phyloP scores from a whole-genome alignment of 2,329 filamentous ascomycete genomes.

The Colletotrichum aenigma region DNA sequence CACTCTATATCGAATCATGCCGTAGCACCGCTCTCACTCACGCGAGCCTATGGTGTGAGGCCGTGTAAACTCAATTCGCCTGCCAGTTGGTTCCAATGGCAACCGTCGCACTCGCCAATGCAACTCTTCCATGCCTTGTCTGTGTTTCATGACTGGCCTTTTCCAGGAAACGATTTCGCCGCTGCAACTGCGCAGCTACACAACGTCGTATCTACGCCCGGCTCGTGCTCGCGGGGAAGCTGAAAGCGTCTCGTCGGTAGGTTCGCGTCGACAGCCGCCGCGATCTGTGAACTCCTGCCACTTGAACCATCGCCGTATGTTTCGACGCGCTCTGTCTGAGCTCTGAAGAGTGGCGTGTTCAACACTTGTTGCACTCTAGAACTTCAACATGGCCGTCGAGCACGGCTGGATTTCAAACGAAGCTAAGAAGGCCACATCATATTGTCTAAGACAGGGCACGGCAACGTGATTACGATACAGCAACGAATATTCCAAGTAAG shows the following conservation, averaged over 20 bases:
- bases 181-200: background rate
- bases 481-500: background rate
- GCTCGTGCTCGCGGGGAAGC: background rate
- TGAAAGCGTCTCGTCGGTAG: background rate
- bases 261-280: background rate
- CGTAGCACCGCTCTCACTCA: background rate
- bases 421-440: background rate
- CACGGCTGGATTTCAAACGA: background rate
- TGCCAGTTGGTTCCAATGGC: background rate
- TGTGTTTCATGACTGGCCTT: constrained; percentile 1
- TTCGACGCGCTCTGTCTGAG: background rate
- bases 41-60: background rate
- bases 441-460: background rate
- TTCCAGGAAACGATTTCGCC: background rate
- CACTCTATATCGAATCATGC: background rate
- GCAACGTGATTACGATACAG: background rate
- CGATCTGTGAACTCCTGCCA: background rate
- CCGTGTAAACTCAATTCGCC: background rate
- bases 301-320: background rate
- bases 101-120: background rate
- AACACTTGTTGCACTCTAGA: background rate
- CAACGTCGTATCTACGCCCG: background rate
- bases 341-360: background rate
- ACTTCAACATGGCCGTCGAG: background rate
- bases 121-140: background rate